Evolutionary conservation across 2,329 filamentous ascomycete species (phyloP), one percentile per base, ranked within the genome.

Genomic region (Drechslerella dactyloides): DNA sequence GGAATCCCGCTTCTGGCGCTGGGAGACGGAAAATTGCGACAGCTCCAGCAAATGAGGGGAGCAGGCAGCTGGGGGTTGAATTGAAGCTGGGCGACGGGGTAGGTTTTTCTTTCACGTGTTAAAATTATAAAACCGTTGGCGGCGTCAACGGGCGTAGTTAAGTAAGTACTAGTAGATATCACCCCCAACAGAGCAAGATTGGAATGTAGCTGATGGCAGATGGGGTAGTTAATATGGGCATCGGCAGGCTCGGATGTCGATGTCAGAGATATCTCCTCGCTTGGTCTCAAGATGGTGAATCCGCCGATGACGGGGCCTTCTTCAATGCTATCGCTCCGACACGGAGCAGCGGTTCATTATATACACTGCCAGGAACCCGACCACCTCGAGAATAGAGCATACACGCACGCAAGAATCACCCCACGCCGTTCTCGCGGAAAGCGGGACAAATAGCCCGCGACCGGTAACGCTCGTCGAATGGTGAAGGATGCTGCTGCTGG

Each of bases 61-160:
- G 23, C 7, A 2, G 48, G 51, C n/a, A n/a, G n/a, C n/a, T n/a
- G n/a, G n/a, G n/a, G n/a, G n/a, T n/a, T n/a, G n/a, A n/a, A n/a
- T n/a, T n/a, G n/a, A n/a, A n/a, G n/a, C 54, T 51, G 21, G 17
- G 23, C 33, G 30, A 30, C 46, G 17, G 62, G 61, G 51, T 51
- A 53, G 55, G 53, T 23, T 42, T n/a, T 44, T 53, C 24, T 61
- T 70, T 70, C 66, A 70, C 66, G 66, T 70, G 66, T 60, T 44
- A 42, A 70, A 69, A 54, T 48, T 58, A 70, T 70, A 56, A 53
- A 52, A 56, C 57, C 51, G 46, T 51, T 61, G 40, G 30, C n/a
- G n/a, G n/a, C n/a, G n/a, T n/a, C n/a, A n/a, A n/a, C n/a, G n/a
- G n/a, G n/a, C n/a, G n/a, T n/a, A n/a, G n/a, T n/a, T n/a, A n/a